A percentile compares a stretch with the other conserved stretches of the same genome.
phyloP scores from a whole-genome alignment of 1,139 yeast species.

The Yueomyces sp. region DNA sequence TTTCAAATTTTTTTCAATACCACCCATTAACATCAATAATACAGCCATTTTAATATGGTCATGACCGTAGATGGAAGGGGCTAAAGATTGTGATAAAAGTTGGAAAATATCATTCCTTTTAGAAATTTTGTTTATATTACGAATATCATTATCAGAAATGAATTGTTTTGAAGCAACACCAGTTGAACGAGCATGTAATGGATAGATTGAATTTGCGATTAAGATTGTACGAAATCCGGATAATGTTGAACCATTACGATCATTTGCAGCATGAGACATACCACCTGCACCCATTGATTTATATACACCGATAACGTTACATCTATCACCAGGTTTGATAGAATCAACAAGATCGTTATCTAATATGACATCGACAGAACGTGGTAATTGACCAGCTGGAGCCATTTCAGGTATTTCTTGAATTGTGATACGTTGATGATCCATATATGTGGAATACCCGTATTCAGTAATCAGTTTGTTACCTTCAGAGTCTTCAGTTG shows the following conservation, averaged over 20 bases:
- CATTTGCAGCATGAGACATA: slow-evolving; percentile 9
- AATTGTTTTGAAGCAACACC: slow-evolving; percentile 71
- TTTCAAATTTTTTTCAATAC: slow-evolving; percentile 85
- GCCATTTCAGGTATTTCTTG: slow-evolving; percentile 99
- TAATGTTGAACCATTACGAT: slow-evolving; percentile 32
- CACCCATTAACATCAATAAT: slow-evolving; percentile 81
- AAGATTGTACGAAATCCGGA: slow-evolving; percentile 71
- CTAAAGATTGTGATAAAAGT: slow-evolving; percentile 70
- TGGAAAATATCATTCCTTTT: slow-evolving; percentile 64
- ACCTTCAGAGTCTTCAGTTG: slow-evolving; percentile 87
- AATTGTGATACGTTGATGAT: slow-evolving; percentile 84
- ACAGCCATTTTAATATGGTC: slow-evolving; percentile 87
- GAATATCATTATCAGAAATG: slow-evolving; percentile 70
- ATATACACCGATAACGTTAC: slow-evolving; percentile 88
- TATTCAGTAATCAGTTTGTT: slow-evolving; percentile 81
- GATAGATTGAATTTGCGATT: slow-evolving; percentile 79
- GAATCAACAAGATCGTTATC: slow-evolving; percentile 90
- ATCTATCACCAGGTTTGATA: slow-evolving; percentile 93
- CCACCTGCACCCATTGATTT: slow-evolving; percentile 79
- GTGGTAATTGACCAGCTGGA: slow-evolving; percentile 95
- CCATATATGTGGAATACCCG: slow-evolving; percentile 86
- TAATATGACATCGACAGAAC: slow-evolving; percentile 79
- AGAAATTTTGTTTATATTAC: slow-evolving; percentile 73
- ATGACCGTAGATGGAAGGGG: slow-evolving; percentile 93
- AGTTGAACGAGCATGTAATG: slow-evolving; percentile 76